A percentile compares a stretch with the other conserved stretches of the same genome.
Evolutionary conservation across 169 alveolate genomes (phyloP).

Genomic region (Cryptosporidium sp.): DNA sequence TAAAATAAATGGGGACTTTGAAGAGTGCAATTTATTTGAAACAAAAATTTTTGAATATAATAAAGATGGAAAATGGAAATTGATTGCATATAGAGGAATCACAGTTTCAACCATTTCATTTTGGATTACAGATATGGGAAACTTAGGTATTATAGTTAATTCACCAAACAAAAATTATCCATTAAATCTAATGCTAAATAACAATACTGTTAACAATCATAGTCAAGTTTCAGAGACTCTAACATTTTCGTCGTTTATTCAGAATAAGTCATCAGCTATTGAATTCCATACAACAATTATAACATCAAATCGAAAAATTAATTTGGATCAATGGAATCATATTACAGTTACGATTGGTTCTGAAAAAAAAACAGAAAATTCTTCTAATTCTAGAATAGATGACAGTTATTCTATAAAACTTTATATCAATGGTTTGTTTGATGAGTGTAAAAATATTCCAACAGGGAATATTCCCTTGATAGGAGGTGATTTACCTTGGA

Average conservation of each 20-base stretch:
- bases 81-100: constrained; percentile 52
- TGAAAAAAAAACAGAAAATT: neutral
- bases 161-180: constrained; percentile 47
- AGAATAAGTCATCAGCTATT: constrained; percentile 31
- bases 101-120: constrained; percentile 53
- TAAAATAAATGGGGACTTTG: neutral
- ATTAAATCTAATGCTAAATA: neutral
- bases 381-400: neutral
- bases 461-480: constrained; percentile 11
- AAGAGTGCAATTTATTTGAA: neutral
- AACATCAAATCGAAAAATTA: constrained; percentile 37
- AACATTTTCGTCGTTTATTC: constrained; percentile 21
- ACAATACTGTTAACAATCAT: neutral
- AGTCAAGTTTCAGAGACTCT: neutral
- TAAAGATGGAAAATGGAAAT: constrained; percentile 9
- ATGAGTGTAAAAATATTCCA: constrained; percentile 25
- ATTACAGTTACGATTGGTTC: constrained; percentile 49
- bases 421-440: constrained; percentile 51
- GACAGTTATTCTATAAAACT: constrained; percentile 5
- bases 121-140: constrained; percentile 49
- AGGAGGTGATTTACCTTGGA: constrained; percentile 57
- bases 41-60: neutral
- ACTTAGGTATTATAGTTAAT: constrained; percentile 42
- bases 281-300: constrained; percentile 43
- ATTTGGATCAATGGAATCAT: constrained; percentile 41